phyloP scores from a whole-genome alignment of 2,329 filamentous ascomycete genomes.

The Pyrenochaeta sp. region DNA sequence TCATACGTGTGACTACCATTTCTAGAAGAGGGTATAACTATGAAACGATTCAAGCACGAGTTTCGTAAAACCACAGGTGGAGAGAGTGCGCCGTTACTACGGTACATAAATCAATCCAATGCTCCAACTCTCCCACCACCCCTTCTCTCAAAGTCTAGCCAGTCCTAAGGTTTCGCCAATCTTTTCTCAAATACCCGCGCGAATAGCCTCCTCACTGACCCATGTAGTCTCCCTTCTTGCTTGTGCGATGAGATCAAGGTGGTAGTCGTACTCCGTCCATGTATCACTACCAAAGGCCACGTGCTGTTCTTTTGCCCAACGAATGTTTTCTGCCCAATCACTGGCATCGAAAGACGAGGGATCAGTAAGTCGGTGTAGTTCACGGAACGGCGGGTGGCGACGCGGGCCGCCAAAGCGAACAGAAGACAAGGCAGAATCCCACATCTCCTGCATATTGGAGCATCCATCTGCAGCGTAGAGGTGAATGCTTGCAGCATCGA shows the following conservation, averaged over 20 bases:
- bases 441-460: slow-evolving; percentile 15
- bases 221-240: slow-evolving; percentile 27
- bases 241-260: slow-evolving; percentile 32
- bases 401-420: slow-evolving; percentile 31
- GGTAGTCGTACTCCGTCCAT: slow-evolving; percentile 39
- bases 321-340: slow-evolving; percentile 46
- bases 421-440: slow-evolving; percentile 20
- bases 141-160: neutral
- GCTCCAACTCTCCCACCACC: too few species aligned
- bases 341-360: slow-evolving; percentile 22
- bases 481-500: slow-evolving; percentile 23
- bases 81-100: too few species aligned
- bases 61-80: too few species aligned
- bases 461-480: slow-evolving; percentile 23
- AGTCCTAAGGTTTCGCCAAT: neutral
- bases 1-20: too few species aligned
- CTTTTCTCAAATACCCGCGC: slow-evolving; percentile 1
- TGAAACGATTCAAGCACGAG: too few species aligned
- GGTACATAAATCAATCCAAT: too few species aligned
- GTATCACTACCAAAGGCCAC: slow-evolving; percentile 22
- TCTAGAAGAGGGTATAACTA: too few species aligned
- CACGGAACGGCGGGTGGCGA: slow-evolving; percentile 28
- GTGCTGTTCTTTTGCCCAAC: slow-evolving; percentile 44
- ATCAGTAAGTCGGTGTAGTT: slow-evolving; percentile 33
- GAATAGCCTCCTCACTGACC: slow-evolving; percentile 34